Base-by-base conservation (phyloP, 163 green algal genomes). In the Scenedesmus sp. region DNA sequence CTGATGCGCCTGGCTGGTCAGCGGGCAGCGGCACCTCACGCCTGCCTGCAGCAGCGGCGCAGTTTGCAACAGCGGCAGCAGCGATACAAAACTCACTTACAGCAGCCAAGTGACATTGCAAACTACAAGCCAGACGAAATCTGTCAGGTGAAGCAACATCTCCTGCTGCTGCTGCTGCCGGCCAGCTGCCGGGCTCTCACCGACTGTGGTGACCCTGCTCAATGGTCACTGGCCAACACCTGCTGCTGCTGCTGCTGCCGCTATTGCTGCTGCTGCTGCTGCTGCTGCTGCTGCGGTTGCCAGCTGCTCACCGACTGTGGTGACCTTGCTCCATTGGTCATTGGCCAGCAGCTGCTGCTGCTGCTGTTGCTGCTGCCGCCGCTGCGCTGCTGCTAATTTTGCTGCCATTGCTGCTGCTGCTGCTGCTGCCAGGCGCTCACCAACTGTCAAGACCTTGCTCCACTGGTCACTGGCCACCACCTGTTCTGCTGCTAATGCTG, bases 291-390 rank as follows among this genome's bases (percentile, higher is more conserved):
- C 74, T 52, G n/a, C n/a, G 79, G 8, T 26, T 52, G 55, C 54
- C 55, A 3, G 34, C 55, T 12, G 16, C 82, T 74, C 56, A 91
- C 87, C 87, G 4, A 91, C 16, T 23, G 87, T 91, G 55, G 86
- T 62, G n/a, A 91, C 87, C 20, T 81, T 86, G 73, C 46, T 86
- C 87, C 87, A 91, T 85, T 86, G 74, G 34, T 89, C 84, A 64
- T 64, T 89, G 34, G 84, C 62, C 62, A 89, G 84, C 84, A 89
- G 64, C 84, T 89, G 84, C 84, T 89, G 62, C 26, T 82, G 64
- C 20, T 82, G 82, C 8, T 89, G 26, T 46, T 89, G 84, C 84
- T 89, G 84, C 64, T 59, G 15, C 6, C n/a, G 26, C 9, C 55
- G 56, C 5, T 77, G 1, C 20, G 52, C 13, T 23, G 18, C 52